Base-by-base conservation (phyloP, 78 protist species). In the Cavenderia fasciculata region DNA sequence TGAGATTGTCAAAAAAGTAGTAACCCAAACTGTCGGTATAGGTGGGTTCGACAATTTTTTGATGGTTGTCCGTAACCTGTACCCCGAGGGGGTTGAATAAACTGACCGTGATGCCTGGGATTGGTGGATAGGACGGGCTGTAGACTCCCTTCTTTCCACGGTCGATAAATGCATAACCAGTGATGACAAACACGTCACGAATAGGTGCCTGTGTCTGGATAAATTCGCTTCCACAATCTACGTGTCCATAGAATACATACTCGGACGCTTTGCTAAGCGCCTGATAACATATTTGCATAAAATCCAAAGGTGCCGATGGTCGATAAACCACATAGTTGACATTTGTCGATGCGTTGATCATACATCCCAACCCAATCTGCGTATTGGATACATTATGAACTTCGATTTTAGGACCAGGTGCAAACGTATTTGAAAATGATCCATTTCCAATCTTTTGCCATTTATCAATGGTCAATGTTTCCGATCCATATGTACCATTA, bases 281-380 rank as follows among this genome's bases (percentile, higher is more conserved):
- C 25, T 59, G 54, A 27, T 74, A 74, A 34, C 85, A 74, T 8
- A 74, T 23, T 43, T 74, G n/a, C 23, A 74, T 36, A 5, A 43
- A 12, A 29, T 74, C 85, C 12, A 74, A 19, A 23, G 70, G 70
- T 6, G 7, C 43, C 6, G 29, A 23, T 38, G 85, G 85, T 33
- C 59, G 49, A 3, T 41, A 6, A 10, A 74, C 3, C 1, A 47
- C 19, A 36, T 57, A 74, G 33, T 54, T 57, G 27, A 59, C 25
- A 51, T 59, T 59, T 38, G 40, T 34, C n/a, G 12, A 21, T 11
- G 68, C 18, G 0, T 54, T 41, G 8, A 41, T 57, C 23, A 74
- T 59, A 29, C 85, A 74, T 36, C 85, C 85, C 27, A 74, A 44
- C 38, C 43, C 38, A 73, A 73, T 73, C 23, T 51, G 54, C 10